phyloP scores from a whole-genome alignment of 1,284 basidiomycete genomes.

The Cryptococcus sp. region DNA sequence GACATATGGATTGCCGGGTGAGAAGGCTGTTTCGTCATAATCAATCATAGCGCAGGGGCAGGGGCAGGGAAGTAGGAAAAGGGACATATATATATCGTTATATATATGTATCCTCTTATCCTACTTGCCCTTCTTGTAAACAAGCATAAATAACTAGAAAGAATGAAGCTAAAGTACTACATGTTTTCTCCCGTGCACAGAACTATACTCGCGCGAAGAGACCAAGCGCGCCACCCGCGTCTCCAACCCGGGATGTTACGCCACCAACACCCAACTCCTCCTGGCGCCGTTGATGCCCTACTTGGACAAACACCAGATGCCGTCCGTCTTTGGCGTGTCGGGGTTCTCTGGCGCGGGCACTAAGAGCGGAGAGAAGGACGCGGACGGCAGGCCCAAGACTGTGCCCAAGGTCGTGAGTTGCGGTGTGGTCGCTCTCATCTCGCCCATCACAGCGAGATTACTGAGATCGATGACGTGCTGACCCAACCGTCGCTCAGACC shows the following conservation, averaged over 20 bases:
- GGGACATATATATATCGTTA: slow-evolving; percentile 1
- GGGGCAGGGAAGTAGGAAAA: background rate
- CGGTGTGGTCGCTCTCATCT: background rate
- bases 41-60: slow-evolving; percentile 10
- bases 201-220: slow-evolving; percentile 78
- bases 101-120: slow-evolving; percentile 18
- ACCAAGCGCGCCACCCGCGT: slow-evolving; percentile 77
- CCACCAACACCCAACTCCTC: slow-evolving; percentile 89
- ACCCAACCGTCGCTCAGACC: slow-evolving; percentile 4
- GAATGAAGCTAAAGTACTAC: slow-evolving; percentile 30
- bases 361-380: slow-evolving; percentile 63
- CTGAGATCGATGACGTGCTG: background rate
- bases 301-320: slow-evolving; percentile 65
- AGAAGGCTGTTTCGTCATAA: slow-evolving; percentile 56
- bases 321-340: slow-evolving; percentile 89
- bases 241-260: slow-evolving; percentile 97
- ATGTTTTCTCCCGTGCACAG: slow-evolving; percentile 56
- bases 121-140: slow-evolving; percentile 7
- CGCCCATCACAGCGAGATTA: too few relatives aligned
- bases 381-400: slow-evolving; percentile 70
- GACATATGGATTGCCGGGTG: slow-evolving; percentile 99
- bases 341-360: slow-evolving; percentile 97
- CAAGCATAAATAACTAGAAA: slow-evolving; percentile 5
- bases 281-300: slow-evolving; percentile 82
- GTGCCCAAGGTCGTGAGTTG: slow-evolving; percentile 75